Evolutionary conservation across 75 land plant genomes (phyloP).

Genomic region (Sequoia sempervirens): DNA sequence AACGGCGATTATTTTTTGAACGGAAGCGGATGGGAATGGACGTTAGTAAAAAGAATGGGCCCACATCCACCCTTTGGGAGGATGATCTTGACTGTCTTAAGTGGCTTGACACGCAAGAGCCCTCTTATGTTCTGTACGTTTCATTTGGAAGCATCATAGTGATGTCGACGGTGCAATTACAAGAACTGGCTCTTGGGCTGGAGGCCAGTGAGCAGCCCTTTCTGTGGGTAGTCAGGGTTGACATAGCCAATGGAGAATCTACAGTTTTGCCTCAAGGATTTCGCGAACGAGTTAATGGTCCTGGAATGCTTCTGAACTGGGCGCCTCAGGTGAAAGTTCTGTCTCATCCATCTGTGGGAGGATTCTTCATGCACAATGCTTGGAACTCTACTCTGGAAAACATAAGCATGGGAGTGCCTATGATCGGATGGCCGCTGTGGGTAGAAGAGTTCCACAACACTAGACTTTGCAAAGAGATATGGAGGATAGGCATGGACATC

Average conservation of each 20-base stretch:
- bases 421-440: slow-evolving; percentile 1
- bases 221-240: not conserved
- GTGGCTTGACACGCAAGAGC: slow-evolving; percentile 19
- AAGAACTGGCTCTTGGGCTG: slow-evolving; percentile 15
- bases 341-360: slow-evolving; percentile 3
- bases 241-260: not conserved
- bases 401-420: slow-evolving; percentile 10
- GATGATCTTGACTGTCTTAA: slow-evolving; percentile 9
- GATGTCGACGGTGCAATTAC: slow-evolving; percentile 10
- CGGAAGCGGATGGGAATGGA: no score
- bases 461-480: slow-evolving; percentile 4
- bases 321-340: not conserved
- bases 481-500: slow-evolving; percentile 1
- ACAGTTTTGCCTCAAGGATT: not conserved
- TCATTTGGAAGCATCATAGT: slow-evolving; percentile 25
- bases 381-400: slow-evolving; percentile 5
- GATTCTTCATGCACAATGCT: not conserved
- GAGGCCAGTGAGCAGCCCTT: slow-evolving; percentile 9
- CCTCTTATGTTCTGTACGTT: slow-evolving; percentile 13
- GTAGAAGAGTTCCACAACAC: not conserved
- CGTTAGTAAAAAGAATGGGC: no score
- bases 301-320: not conserved
- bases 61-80: slow-evolving; percentile 15
- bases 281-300: not conserved
- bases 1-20: no score